Evolutionary conservation across 2,329 filamentous ascomycete genomes (phyloP), one percentile per base, ranked within the genome.

Genomic region (Aspergillus latus): DNA sequence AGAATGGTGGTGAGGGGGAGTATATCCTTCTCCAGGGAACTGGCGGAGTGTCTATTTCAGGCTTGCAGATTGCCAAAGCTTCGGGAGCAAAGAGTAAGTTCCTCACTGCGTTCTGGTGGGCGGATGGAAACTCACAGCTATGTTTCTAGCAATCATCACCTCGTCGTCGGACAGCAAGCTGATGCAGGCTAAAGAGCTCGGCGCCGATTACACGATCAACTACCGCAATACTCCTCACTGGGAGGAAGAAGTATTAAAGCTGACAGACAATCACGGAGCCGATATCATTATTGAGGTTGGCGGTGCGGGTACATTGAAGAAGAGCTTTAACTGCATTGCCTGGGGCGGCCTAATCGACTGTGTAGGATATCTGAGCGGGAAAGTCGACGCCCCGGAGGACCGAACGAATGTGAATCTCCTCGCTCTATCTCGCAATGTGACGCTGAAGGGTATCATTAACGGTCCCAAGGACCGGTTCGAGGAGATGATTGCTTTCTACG

Each of bases 391-490:
- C 0, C 69, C 73, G 4, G 80, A 76, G 0, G 82, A 84, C 67
- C 68, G 82, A 44, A 74, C 81, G 6, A 86, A 87, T 60, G 80
- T 85, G 11, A 88, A 88, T 62, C 71, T 88, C 28, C 72, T 83
- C 15, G 77, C 79, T 1, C 62, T 83, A 43, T 72, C 74, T 58
- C 72, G 78, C 21, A 83, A 77, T 43, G 78, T 82, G 1, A 83
- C 80, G 1, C 64, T 84, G 8, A 82, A 82, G 67, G 81, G 86
- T 0, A 80, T 88, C 5, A 63, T 88, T 29, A 87, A 88, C 67
- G 86, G 86, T 0, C 84, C 86, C 0, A 78, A 77, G 59, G 82
- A 84, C 59, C 72, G 79, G 42, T 81, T 76, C 37, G 71, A 76
- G 59, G 72, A 75, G 52, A 69, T 74, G 68, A 46, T 71, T 7